Evolutionary conservation across 2,329 filamentous ascomycete species (phyloP).

Genomic region (Exserohilum rostratum): DNA sequence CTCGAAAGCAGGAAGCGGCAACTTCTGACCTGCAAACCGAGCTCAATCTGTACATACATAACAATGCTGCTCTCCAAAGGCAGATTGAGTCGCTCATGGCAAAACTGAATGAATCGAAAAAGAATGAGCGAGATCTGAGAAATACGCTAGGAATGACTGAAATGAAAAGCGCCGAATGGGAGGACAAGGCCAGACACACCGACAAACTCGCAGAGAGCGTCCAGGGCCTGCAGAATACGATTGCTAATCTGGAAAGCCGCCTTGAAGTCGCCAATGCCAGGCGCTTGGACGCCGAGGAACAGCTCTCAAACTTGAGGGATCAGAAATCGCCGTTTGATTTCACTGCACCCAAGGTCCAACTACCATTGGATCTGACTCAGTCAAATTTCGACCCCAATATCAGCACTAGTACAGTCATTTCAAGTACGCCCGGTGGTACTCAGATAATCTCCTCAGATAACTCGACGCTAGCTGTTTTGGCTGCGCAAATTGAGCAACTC

Average conservation of each 20-base stretch:
- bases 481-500: constrained; percentile 40
- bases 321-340: constrained; percentile 39
- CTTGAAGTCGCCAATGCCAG: constrained; percentile 50
- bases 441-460: constrained; percentile 27
- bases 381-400: constrained; percentile 20
- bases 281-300: constrained; percentile 50
- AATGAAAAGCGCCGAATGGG: constrained; percentile 36
- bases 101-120: constrained; percentile 49
- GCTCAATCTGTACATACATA: constrained; percentile 47
- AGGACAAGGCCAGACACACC: constrained; percentile 36
- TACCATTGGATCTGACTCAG: background rate
- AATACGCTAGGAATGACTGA: constrained; percentile 41
- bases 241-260: constrained; percentile 48
- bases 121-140: constrained; percentile 39
- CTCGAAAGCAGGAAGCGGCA: constrained; percentile 41
- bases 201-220: constrained; percentile 33
- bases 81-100: constrained; percentile 49
- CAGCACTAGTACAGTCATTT: constrained; percentile 42
- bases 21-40: constrained; percentile 46
- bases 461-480: constrained; percentile 31
- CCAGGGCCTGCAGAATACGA: constrained; percentile 45
- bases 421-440: constrained; percentile 25
- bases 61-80: constrained; percentile 42
- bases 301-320: constrained; percentile 39
- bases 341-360: constrained; percentile 11